A percentile compares a stretch with the other conserved stretches of the same genome.
phyloP scores from a whole-genome alignment of 148 eudicot genomes.

The Spergularia bocconei region DNA sequence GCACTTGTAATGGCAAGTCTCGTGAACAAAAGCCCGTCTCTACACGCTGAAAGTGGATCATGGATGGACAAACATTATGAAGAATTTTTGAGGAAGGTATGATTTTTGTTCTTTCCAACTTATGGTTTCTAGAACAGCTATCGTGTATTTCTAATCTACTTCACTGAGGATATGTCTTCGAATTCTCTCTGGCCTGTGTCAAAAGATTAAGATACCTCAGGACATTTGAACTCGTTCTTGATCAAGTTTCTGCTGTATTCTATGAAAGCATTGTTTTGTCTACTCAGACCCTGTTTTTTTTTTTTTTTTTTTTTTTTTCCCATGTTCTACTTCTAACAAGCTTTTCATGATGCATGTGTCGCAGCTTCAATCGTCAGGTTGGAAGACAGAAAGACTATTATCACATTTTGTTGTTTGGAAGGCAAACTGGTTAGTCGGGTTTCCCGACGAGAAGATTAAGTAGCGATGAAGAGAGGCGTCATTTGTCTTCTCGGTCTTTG shows the following conservation, averaged over 20 bases:
- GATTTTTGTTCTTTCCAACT: not conserved
- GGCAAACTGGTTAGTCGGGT: constrained; percentile 57
- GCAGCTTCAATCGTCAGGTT: constrained; percentile 70
- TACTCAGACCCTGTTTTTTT: not conserved
- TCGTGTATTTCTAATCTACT: not conserved
- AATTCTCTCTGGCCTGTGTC: not conserved
- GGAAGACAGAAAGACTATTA: constrained; percentile 82
- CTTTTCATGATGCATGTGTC: not conserved
- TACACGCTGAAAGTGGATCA: constrained; percentile 54
- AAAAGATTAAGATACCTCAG: no score
- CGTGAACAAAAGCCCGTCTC: constrained; percentile 36
- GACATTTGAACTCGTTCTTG: not conserved
- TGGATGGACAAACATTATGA: constrained; percentile 87
- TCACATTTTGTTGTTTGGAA: constrained; percentile 81
- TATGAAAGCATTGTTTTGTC: not conserved
- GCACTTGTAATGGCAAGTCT: constrained; percentile 78
- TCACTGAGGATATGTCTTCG: not conserved
- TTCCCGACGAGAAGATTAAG: constrained; percentile 39
- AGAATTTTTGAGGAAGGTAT: constrained; percentile 62
- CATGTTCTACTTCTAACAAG: not conserved
- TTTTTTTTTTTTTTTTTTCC: not conserved
- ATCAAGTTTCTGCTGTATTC: not conserved
- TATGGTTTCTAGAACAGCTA: not conserved
- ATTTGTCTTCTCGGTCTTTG: not conserved
- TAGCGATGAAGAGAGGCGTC: constrained; percentile 19